Percentiles rank a stretch among this genome's conserved stretches.
These are phyloP conservation scores for Diaporthe destruens DNA, from an alignment of 2,329 filamentous ascomycete genomes.

Conservation along the genomic window DNA sequence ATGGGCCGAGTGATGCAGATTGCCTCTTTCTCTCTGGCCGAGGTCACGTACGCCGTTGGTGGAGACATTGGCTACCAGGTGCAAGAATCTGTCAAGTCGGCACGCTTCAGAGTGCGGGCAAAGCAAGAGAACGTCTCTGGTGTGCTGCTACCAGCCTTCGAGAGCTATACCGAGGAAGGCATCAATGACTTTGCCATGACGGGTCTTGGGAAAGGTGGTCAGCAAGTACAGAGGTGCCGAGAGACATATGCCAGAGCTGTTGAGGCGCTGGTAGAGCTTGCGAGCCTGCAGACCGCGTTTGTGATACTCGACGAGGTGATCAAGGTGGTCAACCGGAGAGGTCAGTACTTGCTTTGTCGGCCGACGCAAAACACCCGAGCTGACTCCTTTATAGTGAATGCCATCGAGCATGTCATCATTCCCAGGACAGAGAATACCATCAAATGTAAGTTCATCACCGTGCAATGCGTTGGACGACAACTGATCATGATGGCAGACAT, in stretches of 20 bases:
- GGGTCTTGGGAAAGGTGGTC: constrained; percentile 94
- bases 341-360: constrained; percentile 58
- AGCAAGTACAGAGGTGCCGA: constrained; percentile 93
- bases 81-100: constrained; percentile 93
- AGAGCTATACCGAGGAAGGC: constrained; percentile 88
- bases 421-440: constrained; percentile 99
- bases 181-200: constrained; percentile 97
- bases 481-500: constrained; percentile 72
- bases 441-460: constrained; percentile 73
- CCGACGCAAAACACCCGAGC: constrained; percentile 44
- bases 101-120: constrained; percentile 91
- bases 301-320: constrained; percentile 99
- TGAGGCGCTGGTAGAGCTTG: constrained; percentile 94
- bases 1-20: constrained; percentile 99
- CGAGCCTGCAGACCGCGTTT: constrained; percentile 96
- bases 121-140: constrained; percentile 99
- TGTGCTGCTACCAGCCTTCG: constrained; percentile 93
- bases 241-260: constrained; percentile 97
- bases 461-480: neutral
- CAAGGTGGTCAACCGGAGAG: constrained; percentile 97
- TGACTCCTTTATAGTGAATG: constrained; percentile 76
- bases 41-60: constrained; percentile 96
- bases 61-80: constrained; percentile 97
- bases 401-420: constrained; percentile 97
- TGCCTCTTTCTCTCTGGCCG: constrained; percentile 95